Base-by-base conservation (phyloP, 2,329 filamentous ascomycete species). In the Arthroderma uncinatum region DNA sequence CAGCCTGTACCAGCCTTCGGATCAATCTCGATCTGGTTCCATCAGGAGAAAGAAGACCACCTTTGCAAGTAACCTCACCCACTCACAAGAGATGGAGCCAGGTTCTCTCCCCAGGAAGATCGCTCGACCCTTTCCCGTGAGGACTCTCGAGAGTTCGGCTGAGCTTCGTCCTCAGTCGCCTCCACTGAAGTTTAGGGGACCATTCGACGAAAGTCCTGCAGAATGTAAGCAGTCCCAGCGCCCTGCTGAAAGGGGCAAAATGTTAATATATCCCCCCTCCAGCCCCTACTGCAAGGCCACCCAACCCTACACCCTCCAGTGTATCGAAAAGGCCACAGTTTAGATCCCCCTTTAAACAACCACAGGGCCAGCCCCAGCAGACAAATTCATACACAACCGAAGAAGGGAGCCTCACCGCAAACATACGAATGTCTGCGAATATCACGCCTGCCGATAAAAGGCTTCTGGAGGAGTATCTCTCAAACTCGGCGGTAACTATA, bases 21-120 rank as follows among this genome's bases (percentile, higher is more conserved):
- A 50, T 30, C 25, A 10, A 23, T 47, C 40, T 23, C 40, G 40
- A 7, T 25, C 40, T 16, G 47, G 47, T 6, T 50, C 47, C n/a
- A 33, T 50, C n/a, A 33, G 47, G 12, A 50, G 47, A 33, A 50
- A 50, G 28, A 59, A 59, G 50, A 57, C 61, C 10, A 59, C 53
- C 2, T 57, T 59, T 55, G 56, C 58, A 14, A 44, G 21, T n/a
- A 50, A 56, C 37, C 30, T 57, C 19, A 55, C 50, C n/a, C 25
- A 37, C n/a, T 56, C 54, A 10, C 47, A 33, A 10, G 47, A 50
- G 47, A 33, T 50, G 47, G 47, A 50, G 14, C 47, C 47, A n/a
- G 47, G 47, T 19, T 50, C 47, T 33, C 47, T 33, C 12, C 47
- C 23, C 4, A n/a, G n/a, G 23, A 50, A 16, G 47, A 50, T 50